Base-by-base conservation (phyloP, 495 filamentous ascomycete species). In the Penicillium chermesinum region DNA sequence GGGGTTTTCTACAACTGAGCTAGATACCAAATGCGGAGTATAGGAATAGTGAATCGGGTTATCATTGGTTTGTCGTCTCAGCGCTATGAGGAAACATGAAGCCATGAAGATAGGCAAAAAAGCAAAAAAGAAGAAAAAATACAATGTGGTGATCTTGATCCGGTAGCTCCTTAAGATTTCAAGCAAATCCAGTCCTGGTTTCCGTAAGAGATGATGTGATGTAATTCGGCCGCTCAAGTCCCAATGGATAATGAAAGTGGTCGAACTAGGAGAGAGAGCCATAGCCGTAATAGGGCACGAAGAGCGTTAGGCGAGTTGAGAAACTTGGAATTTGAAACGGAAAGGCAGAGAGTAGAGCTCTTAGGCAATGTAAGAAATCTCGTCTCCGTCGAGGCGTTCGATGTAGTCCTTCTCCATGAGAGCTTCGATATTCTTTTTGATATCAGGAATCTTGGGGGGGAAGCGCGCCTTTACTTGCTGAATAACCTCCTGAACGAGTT, bases 351-450 rank as follows among this genome's bases (percentile, higher is more conserved):
- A 35, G 37, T 38, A 36, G 34, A 19, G 44, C 25, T 30, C 10
- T 73, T 58, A 93, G 52, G 89, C 87, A 57, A 95, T 82, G 63
- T 94, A 95, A 45, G 93, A 88, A 42, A 98, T 79, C 52, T 96
- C 91, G 54, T 97, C 91, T 25, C 89, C 89, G 25, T 96, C 91
- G 49, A 96, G 66, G 22, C 93, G 85, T 74, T 99, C 94, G 40
- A 99, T 80, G 63, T 99, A 99, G 66, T 98, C 93, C 74, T 99
- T 99, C 76, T 99, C 93, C 51, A 99, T 86, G 34, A 99, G 76
- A 55, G 95, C 95, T 67, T 99, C 93, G 60, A 99, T 96, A 66
- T 91, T 96, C 74, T 95, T 97, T 74, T 99, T 99, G 79, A 99
- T 97, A 55, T 99, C 93, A 4, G 79, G 75, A 16, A 97, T 76